A percentile compares a stretch with the other conserved stretches of the same genome.
Evolutionary conservation across 768 basidiomycete species (phyloP).

Genomic region (Trametes punicea): DNA sequence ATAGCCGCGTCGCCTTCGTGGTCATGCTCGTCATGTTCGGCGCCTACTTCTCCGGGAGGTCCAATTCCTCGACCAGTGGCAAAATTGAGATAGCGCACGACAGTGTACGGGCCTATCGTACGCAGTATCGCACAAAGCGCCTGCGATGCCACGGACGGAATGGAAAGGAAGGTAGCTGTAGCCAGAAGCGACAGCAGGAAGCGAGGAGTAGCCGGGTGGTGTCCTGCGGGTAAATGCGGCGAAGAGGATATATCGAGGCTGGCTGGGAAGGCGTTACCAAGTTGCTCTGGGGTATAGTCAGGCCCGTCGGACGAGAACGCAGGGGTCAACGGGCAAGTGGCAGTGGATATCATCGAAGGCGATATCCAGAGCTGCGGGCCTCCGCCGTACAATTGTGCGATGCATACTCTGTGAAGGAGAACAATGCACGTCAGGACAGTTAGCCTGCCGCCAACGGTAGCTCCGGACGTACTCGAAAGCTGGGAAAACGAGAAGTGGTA

Average conservation of each 20-base stretch:
- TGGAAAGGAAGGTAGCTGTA: conserved; percentile 81
- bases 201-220: conserved; percentile 75
- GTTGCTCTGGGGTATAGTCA: conserved; percentile 15
- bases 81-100: conserved; percentile 74
- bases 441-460: neutral
- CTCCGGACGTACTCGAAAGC: conserved; percentile 78
- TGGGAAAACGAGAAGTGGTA: too few species aligned
- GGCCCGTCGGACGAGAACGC: conserved; percentile 40
- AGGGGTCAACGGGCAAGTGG: conserved; percentile 67
- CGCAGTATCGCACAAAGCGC: conserved; percentile 68
- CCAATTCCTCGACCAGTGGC: conserved; percentile 70
- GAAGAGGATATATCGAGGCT: conserved; percentile 22
- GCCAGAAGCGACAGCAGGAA: conserved; percentile 86
- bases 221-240: conserved; percentile 40
- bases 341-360: conserved; percentile 59
- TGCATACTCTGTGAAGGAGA: conserved; percentile 59
- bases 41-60: conserved; percentile 25
- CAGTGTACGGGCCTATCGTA: conserved; percentile 77
- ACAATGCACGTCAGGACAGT: conserved; percentile 7
- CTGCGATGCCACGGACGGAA: conserved; percentile 71
- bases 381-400: conserved; percentile 84
- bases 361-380: conserved; percentile 73
- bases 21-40: neutral
- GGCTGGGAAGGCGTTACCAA: conserved; percentile 23
- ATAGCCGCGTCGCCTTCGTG: conserved; percentile 58